phyloP scores from a whole-genome alignment of 306 rosid species.

The Betula pendula region DNA sequence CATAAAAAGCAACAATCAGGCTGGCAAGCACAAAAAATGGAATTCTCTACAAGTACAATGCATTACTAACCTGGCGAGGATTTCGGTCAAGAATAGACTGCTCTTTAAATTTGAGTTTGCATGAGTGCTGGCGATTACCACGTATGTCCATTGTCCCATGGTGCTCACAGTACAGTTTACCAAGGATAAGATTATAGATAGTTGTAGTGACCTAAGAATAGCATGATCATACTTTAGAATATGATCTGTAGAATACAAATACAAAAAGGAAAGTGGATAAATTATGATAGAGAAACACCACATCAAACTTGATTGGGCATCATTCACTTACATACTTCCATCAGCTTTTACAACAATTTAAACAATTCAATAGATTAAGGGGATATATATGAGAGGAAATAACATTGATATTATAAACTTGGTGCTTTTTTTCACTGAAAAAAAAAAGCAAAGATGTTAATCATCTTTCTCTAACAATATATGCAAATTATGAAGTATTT shows the following conservation, averaged over 20 bases:
- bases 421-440: neutral
- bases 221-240: slow-evolving; percentile 25
- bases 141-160: slow-evolving; percentile 89
- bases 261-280: neutral
- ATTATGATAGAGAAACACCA: neutral
- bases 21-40: slow-evolving; percentile 7
- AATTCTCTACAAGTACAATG: slow-evolving; percentile 8
- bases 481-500: neutral
- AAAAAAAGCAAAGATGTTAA: neutral
- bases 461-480: neutral
- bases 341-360: neutral
- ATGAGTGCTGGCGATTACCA: slow-evolving; percentile 81
- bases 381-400: neutral
- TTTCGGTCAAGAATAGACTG: slow-evolving; percentile 93
- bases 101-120: slow-evolving; percentile 89
- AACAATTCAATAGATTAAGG: neutral
- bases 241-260: neutral
- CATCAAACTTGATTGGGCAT: neutral
- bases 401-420: neutral
- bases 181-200: slow-evolving; percentile 91
- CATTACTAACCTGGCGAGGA: slow-evolving; percentile 80
- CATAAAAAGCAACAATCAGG: neutral
- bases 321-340: neutral
- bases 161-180: slow-evolving; percentile 93
- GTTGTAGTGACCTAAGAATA: slow-evolving; percentile 78